Percentiles rank a stretch among this genome's conserved stretches.
phyloP scores from a whole-genome alignment of 768 basidiomycete genomes.

The Podaxis sp. region DNA sequence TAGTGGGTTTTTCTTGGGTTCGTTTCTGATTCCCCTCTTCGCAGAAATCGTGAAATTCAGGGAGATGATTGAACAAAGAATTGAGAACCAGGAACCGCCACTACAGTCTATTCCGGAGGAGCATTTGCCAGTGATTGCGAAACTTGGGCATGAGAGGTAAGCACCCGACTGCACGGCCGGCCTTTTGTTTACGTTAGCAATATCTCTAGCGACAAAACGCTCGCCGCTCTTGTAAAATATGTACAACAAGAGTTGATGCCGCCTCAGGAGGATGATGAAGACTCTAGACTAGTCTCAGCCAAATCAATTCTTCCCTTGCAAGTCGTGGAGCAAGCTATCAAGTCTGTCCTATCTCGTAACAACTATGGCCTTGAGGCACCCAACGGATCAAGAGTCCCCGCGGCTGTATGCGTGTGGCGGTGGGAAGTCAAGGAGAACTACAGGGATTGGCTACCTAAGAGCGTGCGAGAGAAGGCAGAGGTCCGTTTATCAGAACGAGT shows the following conservation, averaged over 20 bases:
- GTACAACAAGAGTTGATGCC: slow-evolving; percentile 72
- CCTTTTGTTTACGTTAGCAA: not conserved
- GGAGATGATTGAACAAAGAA: slow-evolving; percentile 61
- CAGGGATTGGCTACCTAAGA: slow-evolving; percentile 66
- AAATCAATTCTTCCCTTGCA: slow-evolving; percentile 44
- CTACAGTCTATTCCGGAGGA: slow-evolving; percentile 63
- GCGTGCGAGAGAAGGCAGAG: slow-evolving; percentile 61
- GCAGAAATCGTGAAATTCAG: slow-evolving; percentile 79
- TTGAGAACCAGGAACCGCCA: slow-evolving; percentile 46
- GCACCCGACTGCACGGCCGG: slow-evolving; percentile 14
- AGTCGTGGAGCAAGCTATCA: slow-evolving; percentile 67
- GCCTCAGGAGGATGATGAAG: slow-evolving; percentile 55
- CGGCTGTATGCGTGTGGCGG: slow-evolving; percentile 73
- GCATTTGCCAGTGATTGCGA: slow-evolving; percentile 74
- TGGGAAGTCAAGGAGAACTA: slow-evolving; percentile 77
- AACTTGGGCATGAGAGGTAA: slow-evolving; percentile 85
- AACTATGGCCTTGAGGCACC: slow-evolving; percentile 78
- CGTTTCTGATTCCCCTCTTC: slow-evolving; percentile 13
- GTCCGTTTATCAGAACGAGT: slow-evolving; percentile 61
- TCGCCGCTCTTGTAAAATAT: slow-evolving; percentile 61
- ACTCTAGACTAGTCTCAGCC: slow-evolving; percentile 35
- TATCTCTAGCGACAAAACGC: slow-evolving; percentile 66
- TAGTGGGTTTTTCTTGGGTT: not conserved
- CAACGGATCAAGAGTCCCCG: slow-evolving; percentile 52
- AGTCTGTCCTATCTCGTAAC: slow-evolving; percentile 57